Percentiles rank a stretch among this genome's conserved stretches.
Evolutionary conservation across 2,329 filamentous ascomycete species (phyloP).

Genomic region (Nothopassalora personata): DNA sequence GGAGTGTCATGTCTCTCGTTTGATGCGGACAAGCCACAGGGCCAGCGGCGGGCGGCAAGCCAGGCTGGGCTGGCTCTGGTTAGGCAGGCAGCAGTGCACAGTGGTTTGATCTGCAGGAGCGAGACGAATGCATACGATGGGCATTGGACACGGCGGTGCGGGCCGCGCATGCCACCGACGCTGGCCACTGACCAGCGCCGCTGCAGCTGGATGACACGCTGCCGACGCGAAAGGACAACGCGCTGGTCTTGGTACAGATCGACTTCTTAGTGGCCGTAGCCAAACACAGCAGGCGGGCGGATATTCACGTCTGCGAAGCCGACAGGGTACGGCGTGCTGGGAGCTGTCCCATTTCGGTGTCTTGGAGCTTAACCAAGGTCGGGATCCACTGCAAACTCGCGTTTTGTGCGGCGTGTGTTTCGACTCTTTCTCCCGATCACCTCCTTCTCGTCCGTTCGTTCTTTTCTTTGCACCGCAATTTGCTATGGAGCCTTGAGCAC

Average conservation of each 20-base stretch:
- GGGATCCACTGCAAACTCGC: slow-evolving; percentile 2
- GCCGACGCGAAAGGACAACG: background rate
- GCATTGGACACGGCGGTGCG: background rate
- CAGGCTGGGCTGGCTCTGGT: background rate
- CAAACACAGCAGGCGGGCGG: slow-evolving; percentile 1
- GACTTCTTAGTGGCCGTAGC: background rate
- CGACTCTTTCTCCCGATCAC: background rate
- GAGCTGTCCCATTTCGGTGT: background rate
- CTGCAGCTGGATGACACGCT: background rate
- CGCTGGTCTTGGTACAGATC: background rate
- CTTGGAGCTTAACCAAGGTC: background rate
- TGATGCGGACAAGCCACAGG: background rate
- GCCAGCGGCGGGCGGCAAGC: background rate
- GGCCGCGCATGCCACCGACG: background rate
- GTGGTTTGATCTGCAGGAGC: background rate
- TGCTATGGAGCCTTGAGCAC: slow-evolving; percentile 22
- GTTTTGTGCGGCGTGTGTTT: slow-evolving; percentile 5
- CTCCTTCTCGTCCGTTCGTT: slow-evolving; percentile 9
- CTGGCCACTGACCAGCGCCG: background rate
- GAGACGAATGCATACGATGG: background rate
- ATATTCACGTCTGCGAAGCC: background rate
- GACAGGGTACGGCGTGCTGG: background rate
- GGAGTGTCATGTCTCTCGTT: background rate
- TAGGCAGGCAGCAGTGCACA: background rate
- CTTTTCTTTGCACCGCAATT: slow-evolving; percentile 7